These are phyloP conservation scores for Porcisia hertigi DNA, from an alignment of 208 protist genomes.

Conservation along the genomic window DNA sequence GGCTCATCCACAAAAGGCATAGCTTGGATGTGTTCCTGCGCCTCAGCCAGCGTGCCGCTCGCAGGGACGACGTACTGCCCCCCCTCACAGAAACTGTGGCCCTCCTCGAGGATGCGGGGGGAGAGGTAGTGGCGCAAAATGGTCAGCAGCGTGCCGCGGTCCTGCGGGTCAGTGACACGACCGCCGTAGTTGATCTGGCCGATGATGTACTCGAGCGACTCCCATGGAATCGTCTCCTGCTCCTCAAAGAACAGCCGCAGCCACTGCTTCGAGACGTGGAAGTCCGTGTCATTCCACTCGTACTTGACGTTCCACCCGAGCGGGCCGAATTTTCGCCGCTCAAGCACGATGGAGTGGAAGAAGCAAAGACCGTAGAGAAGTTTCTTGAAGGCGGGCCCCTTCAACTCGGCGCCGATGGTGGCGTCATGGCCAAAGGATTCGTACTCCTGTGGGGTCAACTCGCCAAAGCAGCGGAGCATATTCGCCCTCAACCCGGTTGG, in stretches of 20 bases:
- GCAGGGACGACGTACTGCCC: conserved; percentile 74
- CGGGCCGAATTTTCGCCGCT: conserved; percentile 96
- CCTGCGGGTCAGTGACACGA: conserved; percentile 97
- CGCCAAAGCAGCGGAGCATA: conserved; percentile 94
- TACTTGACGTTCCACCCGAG: conserved; percentile 98
- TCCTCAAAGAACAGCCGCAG: conserved; percentile 96
- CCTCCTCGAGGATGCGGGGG: conserved; percentile 80
- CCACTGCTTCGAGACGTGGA: conserved; percentile 95
- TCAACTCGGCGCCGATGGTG: conserved; percentile 58
- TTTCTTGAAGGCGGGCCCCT: conserved; percentile 92
- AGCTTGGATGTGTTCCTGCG: conserved; percentile 79
- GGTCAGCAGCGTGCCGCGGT: conserved; percentile 92
- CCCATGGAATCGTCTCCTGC: conserved; percentile 95
- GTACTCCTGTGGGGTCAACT: conserved; percentile 88
- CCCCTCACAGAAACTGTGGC: conserved; percentile 84
- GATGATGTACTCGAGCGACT: conserved; percentile 97
- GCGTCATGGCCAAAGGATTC: conserved; percentile 47
- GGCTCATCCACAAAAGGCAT: conserved; percentile 93
- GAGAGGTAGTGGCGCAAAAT: conserved; percentile 92
- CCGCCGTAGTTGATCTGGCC: conserved; percentile 99
- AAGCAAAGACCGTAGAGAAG: conserved; percentile 96
- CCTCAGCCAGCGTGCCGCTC: conserved; percentile 52
- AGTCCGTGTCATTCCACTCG: conserved; percentile 98
- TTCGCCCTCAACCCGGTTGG: conserved; percentile 96
- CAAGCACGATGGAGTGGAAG: conserved; percentile 97